phyloP scores from a whole-genome alignment of 2,329 filamentous ascomycete genomes.

The Apiospora hydei region DNA sequence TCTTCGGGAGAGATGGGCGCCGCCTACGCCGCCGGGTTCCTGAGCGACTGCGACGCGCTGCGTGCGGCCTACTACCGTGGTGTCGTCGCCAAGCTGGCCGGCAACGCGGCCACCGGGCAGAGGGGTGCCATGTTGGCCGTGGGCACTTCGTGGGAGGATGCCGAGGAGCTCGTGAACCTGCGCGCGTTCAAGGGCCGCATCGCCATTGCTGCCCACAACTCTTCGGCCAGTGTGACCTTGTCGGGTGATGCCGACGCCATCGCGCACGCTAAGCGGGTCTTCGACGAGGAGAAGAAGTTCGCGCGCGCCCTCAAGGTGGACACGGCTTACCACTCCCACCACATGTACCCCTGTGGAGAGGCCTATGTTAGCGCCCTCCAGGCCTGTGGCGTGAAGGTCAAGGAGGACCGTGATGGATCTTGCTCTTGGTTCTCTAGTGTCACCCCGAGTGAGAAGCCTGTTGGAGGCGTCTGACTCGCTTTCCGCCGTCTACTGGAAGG shows the following conservation, averaged over 20 bases:
- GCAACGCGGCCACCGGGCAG: not conserved
- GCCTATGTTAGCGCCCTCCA: constrained; percentile 44
- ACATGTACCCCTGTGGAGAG: constrained; percentile 48
- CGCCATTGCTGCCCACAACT: constrained; percentile 45
- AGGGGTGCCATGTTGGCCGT: constrained; percentile 58
- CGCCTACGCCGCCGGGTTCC: constrained; percentile 55
- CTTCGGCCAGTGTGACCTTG: constrained; percentile 45
- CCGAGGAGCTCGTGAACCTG: constrained; percentile 34
- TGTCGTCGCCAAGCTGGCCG: constrained; percentile 37
- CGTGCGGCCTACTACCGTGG: constrained; percentile 55
- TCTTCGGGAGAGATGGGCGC: constrained; percentile 59
- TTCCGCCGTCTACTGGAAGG: constrained; percentile 26
- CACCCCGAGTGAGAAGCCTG: constrained; percentile 33
- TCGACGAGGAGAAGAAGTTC: constrained; percentile 39
- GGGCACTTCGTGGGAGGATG: constrained; percentile 47
- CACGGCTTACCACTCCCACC: constrained; percentile 57
- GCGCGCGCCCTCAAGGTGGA: constrained; percentile 48
- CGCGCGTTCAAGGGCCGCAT: constrained; percentile 38
- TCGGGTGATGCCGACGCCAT: constrained; percentile 44
- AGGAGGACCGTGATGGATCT: constrained; percentile 36
- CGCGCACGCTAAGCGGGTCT: constrained; percentile 32
- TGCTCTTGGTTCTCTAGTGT: constrained; percentile 52
- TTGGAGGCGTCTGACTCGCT: constrained; percentile 37
- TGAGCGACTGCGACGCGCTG: constrained; percentile 52
- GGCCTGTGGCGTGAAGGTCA: constrained; percentile 44